A percentile compares a stretch with the other conserved stretches of the same genome.
These are phyloP conservation scores for Apocynum venetum DNA, from an alignment of 257 asterid genomes.

Conservation along the genomic window DNA sequence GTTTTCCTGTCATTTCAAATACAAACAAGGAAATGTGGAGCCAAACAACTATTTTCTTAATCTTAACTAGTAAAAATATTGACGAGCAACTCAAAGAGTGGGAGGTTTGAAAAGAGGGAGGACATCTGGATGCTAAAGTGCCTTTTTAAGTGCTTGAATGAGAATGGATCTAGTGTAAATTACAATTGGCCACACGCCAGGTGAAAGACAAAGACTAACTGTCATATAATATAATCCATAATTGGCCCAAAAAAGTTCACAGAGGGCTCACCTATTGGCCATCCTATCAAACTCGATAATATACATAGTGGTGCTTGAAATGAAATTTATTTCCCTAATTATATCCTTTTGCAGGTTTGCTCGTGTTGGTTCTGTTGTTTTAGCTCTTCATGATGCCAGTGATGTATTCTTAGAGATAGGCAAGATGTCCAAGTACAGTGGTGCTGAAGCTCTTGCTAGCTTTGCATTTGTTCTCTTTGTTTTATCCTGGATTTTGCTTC, in stretches of 20 bases:
- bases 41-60: not conserved
- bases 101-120: constrained; percentile 2
- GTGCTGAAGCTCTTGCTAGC: constrained; percentile 77
- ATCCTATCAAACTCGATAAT: not conserved
- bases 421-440: constrained; percentile 94
- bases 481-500: constrained; percentile 64
- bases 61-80: not conserved
- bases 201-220: not conserved
- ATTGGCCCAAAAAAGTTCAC: not conserved
- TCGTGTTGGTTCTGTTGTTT: constrained; percentile 74
- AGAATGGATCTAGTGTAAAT: not conserved
- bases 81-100: not conserved
- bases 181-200: not conserved
- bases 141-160: constrained; percentile 6
- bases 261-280: not conserved
- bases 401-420: constrained; percentile 84
- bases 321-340: not conserved
- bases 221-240: not conserved
- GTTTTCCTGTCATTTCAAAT: not conserved
- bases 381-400: constrained; percentile 96
- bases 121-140: not conserved
- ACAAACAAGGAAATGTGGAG: not conserved
- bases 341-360: constrained; percentile 55
- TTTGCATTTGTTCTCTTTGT: constrained; percentile 69
- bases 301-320: not conserved